phyloP scores from a whole-genome alignment of 1,139 yeast species.

The Yamadazyma buinensis region DNA sequence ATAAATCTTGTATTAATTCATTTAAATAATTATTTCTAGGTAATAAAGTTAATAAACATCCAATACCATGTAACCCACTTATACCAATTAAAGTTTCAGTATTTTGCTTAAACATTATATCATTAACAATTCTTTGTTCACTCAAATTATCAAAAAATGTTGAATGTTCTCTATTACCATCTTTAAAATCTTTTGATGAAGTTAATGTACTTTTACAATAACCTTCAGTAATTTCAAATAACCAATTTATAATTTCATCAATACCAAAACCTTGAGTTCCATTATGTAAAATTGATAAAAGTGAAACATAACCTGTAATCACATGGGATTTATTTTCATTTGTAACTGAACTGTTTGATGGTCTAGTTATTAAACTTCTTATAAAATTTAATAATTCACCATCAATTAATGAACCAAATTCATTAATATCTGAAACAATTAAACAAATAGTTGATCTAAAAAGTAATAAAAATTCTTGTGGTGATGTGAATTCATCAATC shows the following conservation, averaged over 20 bases:
- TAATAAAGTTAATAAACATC: constrained; percentile 42
- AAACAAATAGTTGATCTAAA: constrained; percentile 42
- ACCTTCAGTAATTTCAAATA: constrained; percentile 47
- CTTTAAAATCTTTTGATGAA: constrained; percentile 28
- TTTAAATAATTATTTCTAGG: constrained; percentile 38
- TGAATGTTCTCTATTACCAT: constrained; percentile 44
- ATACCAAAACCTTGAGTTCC: constrained; percentile 50
- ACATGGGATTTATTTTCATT: constrained; percentile 39
- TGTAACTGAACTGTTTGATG: constrained; percentile 30
- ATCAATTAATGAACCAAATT: constrained; percentile 44
- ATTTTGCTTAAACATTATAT: constrained; percentile 28
- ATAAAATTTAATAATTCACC: constrained; percentile 36
- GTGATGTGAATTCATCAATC: constrained; percentile 34
- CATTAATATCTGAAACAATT: constrained; percentile 48
- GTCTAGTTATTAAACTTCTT: constrained; percentile 30
- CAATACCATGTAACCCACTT: constrained; percentile 47
- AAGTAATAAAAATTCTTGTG: constrained; percentile 41
- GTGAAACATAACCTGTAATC: constrained; percentile 42
- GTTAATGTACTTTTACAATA: constrained; percentile 34
- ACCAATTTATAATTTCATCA: constrained; percentile 41
- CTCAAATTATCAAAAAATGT: constrained; percentile 37
- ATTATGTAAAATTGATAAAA: constrained; percentile 43
- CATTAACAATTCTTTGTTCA: constrained; percentile 36
- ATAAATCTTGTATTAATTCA: constrained; percentile 36
- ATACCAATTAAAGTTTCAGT: constrained; percentile 39